Evolutionary conservation across 768 basidiomycete genomes (phyloP).

Genomic region (Collybiopsis luxurians): DNA sequence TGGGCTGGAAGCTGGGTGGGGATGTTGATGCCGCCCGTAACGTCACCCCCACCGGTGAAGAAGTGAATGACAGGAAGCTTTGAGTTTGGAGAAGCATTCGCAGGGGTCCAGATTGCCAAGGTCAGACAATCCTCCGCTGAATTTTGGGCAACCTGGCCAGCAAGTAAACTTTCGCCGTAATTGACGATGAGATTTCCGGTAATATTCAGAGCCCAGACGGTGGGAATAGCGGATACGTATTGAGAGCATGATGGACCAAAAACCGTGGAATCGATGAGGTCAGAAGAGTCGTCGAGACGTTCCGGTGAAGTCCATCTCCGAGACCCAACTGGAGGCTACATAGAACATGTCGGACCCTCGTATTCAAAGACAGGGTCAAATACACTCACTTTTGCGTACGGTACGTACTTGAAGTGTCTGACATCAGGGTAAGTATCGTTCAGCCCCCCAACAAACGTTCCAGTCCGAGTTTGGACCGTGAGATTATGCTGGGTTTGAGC

Average conservation of each 20-base stretch:
- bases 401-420: conserved; percentile 11
- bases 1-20: conserved; percentile 12
- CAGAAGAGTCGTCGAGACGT: conserved; percentile 1
- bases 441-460: conserved; percentile 2
- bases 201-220: conserved; percentile 9
- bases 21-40: conserved; percentile 11
- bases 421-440: conserved; percentile 9
- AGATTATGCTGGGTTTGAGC: conserved; percentile 1
- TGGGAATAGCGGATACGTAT: conserved; percentile 8
- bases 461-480: conserved; percentile 5
- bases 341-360: neutral
- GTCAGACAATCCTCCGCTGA: conserved; percentile 14
- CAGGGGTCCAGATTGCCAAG: conserved; percentile 14
- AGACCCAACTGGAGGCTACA: conserved; percentile 10
- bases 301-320: conserved; percentile 11
- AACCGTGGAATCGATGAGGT: neutral
- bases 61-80: conserved; percentile 15
- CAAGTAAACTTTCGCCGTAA: conserved; percentile 8
- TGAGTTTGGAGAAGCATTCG: conserved; percentile 3
- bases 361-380: neutral
- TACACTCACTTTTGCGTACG: conserved; percentile 5
- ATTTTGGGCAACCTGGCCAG: conserved; percentile 4
- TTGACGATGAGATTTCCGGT: conserved; percentile 12
- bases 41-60: conserved; percentile 11
- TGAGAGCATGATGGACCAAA: conserved; percentile 12